Evolutionary conservation across 2,329 filamentous ascomycete genomes (phyloP).

Genomic region (Microcera coccophila): DNA sequence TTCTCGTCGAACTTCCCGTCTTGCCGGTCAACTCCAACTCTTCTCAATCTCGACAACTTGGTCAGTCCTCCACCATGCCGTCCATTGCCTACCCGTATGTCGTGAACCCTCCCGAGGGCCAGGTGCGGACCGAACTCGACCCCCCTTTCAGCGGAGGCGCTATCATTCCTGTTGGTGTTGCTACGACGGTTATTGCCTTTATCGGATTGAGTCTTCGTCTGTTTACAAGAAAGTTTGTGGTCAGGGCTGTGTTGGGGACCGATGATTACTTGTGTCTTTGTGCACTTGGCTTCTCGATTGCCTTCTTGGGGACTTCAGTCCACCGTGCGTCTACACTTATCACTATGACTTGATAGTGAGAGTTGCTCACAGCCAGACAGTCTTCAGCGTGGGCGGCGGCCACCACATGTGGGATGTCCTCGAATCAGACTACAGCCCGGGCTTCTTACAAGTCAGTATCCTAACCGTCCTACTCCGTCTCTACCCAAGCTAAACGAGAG

Average conservation of each 20-base stretch:
- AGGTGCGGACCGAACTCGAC: slow-evolving; percentile 19
- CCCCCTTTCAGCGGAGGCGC: slow-evolving; percentile 20
- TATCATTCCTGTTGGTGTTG: slow-evolving; percentile 21
- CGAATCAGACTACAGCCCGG: slow-evolving; percentile 17
- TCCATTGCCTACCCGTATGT: slow-evolving; percentile 67
- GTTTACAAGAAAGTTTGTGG: slow-evolving; percentile 28
- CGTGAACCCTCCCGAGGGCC: slow-evolving; percentile 24
- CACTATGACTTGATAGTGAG: no score
- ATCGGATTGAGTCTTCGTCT: slow-evolving; percentile 23
- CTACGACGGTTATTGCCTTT: slow-evolving; percentile 21
- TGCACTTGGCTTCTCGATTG: slow-evolving; percentile 21
- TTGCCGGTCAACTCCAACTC: neutral
- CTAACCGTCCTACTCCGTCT: neutral
- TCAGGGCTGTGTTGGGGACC: slow-evolving; percentile 22
- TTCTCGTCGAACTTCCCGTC: slow-evolving; percentile 2
- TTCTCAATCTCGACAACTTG: neutral
- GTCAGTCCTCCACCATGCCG: slow-evolving; percentile 16
- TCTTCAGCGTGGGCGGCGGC: slow-evolving; percentile 24
- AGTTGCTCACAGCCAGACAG: no score
- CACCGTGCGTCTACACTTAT: slow-evolving; percentile 18
- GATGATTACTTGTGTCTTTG: slow-evolving; percentile 29
- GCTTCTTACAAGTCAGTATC: slow-evolving; percentile 21
- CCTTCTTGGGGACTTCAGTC: slow-evolving; percentile 20
- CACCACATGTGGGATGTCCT: slow-evolving; percentile 30
- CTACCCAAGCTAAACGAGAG: neutral